Evolutionary conservation across 495 filamentous ascomycete species (phyloP), one percentile per base, ranked within the genome.

Genomic region (Penicillium malachiteum): DNA sequence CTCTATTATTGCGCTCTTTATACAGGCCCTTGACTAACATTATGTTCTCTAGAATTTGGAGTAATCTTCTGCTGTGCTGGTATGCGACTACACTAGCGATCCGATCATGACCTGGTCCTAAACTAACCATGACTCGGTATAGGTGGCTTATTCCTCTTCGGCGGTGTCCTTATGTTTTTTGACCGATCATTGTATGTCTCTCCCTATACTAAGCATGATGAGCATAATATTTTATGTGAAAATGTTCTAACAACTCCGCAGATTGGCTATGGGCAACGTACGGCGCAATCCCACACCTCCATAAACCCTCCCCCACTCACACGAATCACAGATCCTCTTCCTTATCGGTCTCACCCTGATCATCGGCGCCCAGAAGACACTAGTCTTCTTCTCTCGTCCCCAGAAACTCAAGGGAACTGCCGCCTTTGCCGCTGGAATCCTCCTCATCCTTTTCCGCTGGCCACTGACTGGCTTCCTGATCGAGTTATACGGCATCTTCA

Each of bases 51-150:
- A 98, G 94, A 97, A 75, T 87, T 96, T 61, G 94, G 94, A 58
- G 90, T 96, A 50, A 87, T 90, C 72, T 97, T 97, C 79, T 96
- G 91, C 81, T 91, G 88, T 67, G 91, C 89, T 60, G 93, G 91
- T 94, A 90, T 70, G 89, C 7, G 7, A 33, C n/a, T 35, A 11
- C 13, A n/a, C n/a, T n/a, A 16, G 18, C 3, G 11, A 7, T 30
- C 5, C 21, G 11, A 49, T 41, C 38, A 18, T 34, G 39, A 57
- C 34, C n/a, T 14, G 9, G 48, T 14, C 13, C 18, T 38, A 33
- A 34, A 35, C 38, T 55, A n/a, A 62, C 39, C 38, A 11, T 46
- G 39, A 38, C 0, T 7, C 34, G 31, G 41, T 40, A 43, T 64
- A 92, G 93, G 93, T 60, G 90, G 86, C 50, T 84, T 96, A 77